A percentile compares a stretch with the other conserved stretches of the same genome.
Evolutionary conservation across 2,329 filamentous ascomycete genomes (phyloP).

Genomic region (Pochonia chlamydosporia): DNA sequence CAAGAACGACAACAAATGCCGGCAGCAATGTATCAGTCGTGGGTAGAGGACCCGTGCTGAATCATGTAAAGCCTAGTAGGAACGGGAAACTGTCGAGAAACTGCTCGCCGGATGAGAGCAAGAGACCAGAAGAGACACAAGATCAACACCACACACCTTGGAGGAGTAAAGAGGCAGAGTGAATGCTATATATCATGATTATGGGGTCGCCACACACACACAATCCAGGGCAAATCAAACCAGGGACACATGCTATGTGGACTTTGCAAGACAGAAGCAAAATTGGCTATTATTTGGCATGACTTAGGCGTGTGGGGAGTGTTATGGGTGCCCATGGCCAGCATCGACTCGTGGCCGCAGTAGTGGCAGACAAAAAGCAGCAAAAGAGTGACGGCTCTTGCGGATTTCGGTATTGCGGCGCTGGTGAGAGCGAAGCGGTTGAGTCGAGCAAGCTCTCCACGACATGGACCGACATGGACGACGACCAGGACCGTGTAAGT

Average conservation of each 20-base stretch:
- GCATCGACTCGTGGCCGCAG: slow-evolving; percentile 1
- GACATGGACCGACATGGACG: slow-evolving; percentile 1
- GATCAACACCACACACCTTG: neutral
- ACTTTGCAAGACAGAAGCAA: slow-evolving; percentile 7
- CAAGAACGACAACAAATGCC: no score
- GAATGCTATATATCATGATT: slow-evolving; percentile 1
- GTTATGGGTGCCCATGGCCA: neutral
- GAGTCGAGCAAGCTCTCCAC: neutral
- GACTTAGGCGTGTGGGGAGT: neutral
- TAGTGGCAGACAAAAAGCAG: slow-evolving; percentile 2
- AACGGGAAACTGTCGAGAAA: no score
- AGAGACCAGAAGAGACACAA: neutral
- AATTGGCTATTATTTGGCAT: neutral
- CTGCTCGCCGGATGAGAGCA: no score
- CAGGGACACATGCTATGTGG: slow-evolving; percentile 1
- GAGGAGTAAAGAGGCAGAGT: neutral
- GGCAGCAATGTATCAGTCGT: neutral
- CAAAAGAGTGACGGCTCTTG: neutral
- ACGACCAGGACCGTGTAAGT: slow-evolving; percentile 2
- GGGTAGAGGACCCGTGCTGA: no score
- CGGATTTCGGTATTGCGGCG: neutral
- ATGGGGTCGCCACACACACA: slow-evolving; percentile 2
- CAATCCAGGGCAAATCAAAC: neutral
- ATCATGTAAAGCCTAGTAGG: no score
- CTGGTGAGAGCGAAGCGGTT: neutral